A percentile compares a stretch with the other conserved stretches of the same genome.
Conservation (phyloP, 139 green algal genomes). For the Dunaliella primolecta region DNA sequence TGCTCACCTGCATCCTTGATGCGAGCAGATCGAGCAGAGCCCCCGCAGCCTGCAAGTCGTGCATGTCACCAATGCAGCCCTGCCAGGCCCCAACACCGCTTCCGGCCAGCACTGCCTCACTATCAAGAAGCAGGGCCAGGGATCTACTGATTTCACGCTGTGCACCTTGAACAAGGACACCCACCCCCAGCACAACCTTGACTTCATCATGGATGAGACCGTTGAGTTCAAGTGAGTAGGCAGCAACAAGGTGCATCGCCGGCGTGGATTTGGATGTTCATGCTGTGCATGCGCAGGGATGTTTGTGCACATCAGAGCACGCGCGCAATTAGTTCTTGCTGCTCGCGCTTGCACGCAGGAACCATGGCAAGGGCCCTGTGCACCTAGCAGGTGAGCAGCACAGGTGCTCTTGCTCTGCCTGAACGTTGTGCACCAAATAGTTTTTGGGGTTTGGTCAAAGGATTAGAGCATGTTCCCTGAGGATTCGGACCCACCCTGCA, state of each 20-base stretch:
- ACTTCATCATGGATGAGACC: slow-evolving; percentile 10
- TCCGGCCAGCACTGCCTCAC: neutral
- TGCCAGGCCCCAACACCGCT: neutral
- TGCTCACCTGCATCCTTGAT: no score
- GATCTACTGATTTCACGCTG: neutral
- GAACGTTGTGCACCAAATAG: no score
- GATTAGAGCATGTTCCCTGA: no score
- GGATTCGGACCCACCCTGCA: no score
- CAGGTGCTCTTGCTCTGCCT: no score
- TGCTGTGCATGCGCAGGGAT: no score
- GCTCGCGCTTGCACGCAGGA: neutral
- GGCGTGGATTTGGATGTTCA: no score
- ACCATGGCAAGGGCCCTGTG: neutral
- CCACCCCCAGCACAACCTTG: slow-evolving; percentile 6
- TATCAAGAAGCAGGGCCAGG: neutral
- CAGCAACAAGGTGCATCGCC: no score
- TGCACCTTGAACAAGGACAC: neutral
- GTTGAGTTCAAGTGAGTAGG: neutral
- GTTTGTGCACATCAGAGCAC: no score
- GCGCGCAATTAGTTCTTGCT: no score
- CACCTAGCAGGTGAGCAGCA: neutral
- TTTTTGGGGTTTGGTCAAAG: no score
- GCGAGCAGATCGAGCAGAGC: neutral
- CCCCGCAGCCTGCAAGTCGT: neutral
- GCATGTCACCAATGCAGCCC: slow-evolving; percentile 9